These are phyloP conservation scores for Paramecium octaurelia DNA, from an alignment of 73 alveolate species.

Conservation along the genomic window DNA sequence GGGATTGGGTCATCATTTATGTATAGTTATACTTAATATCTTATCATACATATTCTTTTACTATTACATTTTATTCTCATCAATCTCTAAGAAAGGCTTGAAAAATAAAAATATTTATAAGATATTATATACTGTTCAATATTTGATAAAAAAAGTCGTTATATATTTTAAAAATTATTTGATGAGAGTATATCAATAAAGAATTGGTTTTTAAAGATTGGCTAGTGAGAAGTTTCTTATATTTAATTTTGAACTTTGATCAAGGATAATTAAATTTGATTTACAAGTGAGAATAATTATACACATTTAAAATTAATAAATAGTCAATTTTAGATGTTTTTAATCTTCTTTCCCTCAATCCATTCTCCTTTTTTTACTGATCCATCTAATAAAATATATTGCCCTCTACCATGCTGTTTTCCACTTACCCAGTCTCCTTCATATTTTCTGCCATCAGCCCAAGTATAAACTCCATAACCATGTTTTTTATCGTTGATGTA, in stretches of 20 bases:
- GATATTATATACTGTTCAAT: too few species aligned
- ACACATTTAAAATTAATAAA: neutral
- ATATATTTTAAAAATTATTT: too few species aligned
- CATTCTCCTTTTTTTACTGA: slow-evolving; percentile 38
- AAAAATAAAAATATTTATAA: too few species aligned
- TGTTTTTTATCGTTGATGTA: slow-evolving; percentile 62
- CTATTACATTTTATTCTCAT: too few species aligned
- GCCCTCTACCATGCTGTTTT: slow-evolving; percentile 48
- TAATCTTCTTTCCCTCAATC: slow-evolving; percentile 46
- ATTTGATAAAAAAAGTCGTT: too few species aligned
- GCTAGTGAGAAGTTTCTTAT: too few species aligned
- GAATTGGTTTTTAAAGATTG: too few species aligned
- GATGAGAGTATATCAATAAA: too few species aligned
- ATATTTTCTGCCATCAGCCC: slow-evolving; percentile 79
- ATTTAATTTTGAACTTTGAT: neutral
- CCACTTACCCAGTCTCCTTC: slow-evolving; percentile 63
- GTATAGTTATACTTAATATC: too few species aligned
- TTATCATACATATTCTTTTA: too few species aligned
- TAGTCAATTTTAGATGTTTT: neutral
- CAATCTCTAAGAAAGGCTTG: too few species aligned
- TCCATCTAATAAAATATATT: slow-evolving; percentile 44
- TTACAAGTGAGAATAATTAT: neutral
- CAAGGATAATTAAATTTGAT: neutral
- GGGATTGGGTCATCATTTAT: too few species aligned
- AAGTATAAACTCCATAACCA: slow-evolving; percentile 75